These are phyloP conservation scores for Neonectria hederae DNA, from an alignment of 2,329 filamentous ascomycete genomes.

Conservation along the genomic window DNA sequence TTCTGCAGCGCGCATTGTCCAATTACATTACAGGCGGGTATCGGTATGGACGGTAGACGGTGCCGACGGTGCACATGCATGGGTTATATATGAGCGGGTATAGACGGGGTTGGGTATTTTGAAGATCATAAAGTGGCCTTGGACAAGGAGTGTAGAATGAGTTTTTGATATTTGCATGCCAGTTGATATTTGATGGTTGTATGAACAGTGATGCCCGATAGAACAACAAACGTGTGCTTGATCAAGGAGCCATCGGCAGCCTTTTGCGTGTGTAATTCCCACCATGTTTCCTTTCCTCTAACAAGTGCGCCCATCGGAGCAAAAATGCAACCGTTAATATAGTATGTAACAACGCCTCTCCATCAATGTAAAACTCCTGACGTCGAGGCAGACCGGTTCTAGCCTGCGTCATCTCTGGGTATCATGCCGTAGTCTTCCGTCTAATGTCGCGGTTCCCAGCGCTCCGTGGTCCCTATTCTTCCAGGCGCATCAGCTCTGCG, in stretches of 20 bases:
- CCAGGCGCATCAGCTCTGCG: neutral
- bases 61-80: neutral
- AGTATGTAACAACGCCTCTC: conserved; percentile 26
- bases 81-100: neutral
- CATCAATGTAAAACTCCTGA: conserved; percentile 30
- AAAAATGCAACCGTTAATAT: neutral
- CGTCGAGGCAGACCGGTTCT: conserved; percentile 5
- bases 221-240: neutral
- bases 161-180: neutral
- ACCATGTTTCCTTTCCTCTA: neutral
- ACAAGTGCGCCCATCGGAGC: neutral
- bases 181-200: neutral
- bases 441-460: neutral
- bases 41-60: neutral
- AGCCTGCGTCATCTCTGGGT: conserved; percentile 26
- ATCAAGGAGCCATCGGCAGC: neutral
- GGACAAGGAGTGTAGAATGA: neutral
- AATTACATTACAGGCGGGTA: neutral
- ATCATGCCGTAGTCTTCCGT: conserved; percentile 24
- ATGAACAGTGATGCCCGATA: neutral
- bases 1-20: neutral
- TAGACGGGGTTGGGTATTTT: neutral
- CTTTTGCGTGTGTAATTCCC: neutral
- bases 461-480: neutral
- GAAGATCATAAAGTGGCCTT: neutral